Conservation (phyloP, 148 eudicot species). For the Rhododendron griersonianum region DNA sequence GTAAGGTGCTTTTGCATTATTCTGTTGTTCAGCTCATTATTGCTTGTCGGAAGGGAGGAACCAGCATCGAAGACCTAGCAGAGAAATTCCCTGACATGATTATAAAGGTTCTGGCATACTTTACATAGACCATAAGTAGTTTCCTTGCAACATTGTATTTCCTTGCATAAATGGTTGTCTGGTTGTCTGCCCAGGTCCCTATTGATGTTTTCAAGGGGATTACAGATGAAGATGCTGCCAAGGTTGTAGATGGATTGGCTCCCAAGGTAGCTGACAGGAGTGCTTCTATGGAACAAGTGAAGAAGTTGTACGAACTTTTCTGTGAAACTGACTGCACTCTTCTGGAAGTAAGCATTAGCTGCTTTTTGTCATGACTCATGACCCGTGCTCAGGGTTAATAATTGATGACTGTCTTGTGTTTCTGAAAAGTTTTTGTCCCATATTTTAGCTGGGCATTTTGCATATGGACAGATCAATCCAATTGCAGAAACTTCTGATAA, state of each 20-base stretch:
- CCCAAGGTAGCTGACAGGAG: slow-evolving; percentile 64
- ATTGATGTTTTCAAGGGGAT: slow-evolving; percentile 90
- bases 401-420: neutral
- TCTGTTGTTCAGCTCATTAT: slow-evolving; percentile 62
- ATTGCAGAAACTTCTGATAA: slow-evolving; percentile 90
- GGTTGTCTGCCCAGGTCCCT: slow-evolving; percentile 55
- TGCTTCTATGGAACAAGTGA: slow-evolving; percentile 90
- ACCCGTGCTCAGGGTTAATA: neutral
- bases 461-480: slow-evolving; percentile 67
- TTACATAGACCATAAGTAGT: neutral
- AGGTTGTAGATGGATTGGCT: slow-evolving; percentile 90
- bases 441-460: slow-evolving; percentile 1
- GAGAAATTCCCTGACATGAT: slow-evolving; percentile 97
- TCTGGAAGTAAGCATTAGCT: slow-evolving; percentile 59
- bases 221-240: slow-evolving; percentile 94
- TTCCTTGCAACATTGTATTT: neutral
- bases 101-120: slow-evolving; percentile 53
- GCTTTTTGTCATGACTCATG: neutral
- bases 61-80: slow-evolving; percentile 97
- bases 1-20: neutral
- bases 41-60: slow-evolving; percentile 92
- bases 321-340: slow-evolving; percentile 85
- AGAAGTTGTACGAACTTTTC: slow-evolving; percentile 84
- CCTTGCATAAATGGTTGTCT: neutral
- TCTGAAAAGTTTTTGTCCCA: neutral